A percentile compares a stretch with the other conserved stretches of the same genome.
phyloP scores from a whole-genome alignment of 345 rosid genomes.

The Clausena lansium region DNA sequence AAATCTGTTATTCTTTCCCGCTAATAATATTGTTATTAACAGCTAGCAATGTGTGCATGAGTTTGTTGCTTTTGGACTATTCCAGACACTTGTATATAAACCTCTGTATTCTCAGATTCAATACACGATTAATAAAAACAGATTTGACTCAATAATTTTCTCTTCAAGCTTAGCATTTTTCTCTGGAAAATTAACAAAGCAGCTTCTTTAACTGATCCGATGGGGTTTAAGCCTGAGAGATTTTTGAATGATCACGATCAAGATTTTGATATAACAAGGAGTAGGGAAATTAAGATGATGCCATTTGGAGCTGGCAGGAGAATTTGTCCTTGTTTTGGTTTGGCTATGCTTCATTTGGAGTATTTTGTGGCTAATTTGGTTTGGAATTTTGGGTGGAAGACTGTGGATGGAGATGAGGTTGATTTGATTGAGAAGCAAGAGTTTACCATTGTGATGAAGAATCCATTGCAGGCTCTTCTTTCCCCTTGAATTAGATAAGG shows the following conservation, averaged over 20 bases:
- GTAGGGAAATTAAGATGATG: slow-evolving; percentile 9
- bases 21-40: too few species aligned
- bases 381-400: neutral
- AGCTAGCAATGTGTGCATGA: too few species aligned
- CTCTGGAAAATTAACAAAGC: too few species aligned
- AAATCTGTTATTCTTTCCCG: too few species aligned
- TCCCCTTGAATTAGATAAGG: neutral
- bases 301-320: slow-evolving; percentile 24
- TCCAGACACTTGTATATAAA: too few species aligned
- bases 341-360: slow-evolving; percentile 9
- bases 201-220: too few species aligned
- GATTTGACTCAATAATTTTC: too few species aligned
- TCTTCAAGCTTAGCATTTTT: too few species aligned
- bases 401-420: slow-evolving; percentile 8
- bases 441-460: slow-evolving; percentile 4
- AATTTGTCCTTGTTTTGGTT: slow-evolving; percentile 9
- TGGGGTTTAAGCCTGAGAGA: slow-evolving; percentile 24
- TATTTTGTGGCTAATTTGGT: neutral
- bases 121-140: too few species aligned
- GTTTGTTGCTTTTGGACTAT: too few species aligned
- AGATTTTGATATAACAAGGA: slow-evolving; percentile 12
- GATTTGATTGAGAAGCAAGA: slow-evolving; percentile 1
- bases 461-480: neutral
- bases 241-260: neutral
- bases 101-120: too few species aligned